phyloP scores from a whole-genome alignment of 768 basidiomycete species.

The Tricholoma terreum region DNA sequence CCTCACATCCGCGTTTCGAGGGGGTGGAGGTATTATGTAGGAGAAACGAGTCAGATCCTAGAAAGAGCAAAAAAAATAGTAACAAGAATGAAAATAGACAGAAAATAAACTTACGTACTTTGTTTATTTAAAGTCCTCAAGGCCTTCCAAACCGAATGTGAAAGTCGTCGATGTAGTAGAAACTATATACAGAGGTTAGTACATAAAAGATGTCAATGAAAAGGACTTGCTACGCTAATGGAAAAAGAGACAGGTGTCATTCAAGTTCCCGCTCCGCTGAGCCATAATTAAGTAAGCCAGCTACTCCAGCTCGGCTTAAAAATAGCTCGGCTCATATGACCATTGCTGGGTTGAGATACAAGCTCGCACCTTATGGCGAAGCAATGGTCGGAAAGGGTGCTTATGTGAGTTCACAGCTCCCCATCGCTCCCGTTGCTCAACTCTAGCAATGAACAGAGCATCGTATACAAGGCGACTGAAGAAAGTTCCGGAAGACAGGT shows the following conservation, averaged over 20 bases:
- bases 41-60: background rate
- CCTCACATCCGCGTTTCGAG: background rate
- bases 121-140: no score
- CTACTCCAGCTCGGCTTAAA: no score
- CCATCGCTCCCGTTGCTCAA: background rate
- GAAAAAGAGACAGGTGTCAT: no score
- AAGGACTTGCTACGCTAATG: no score
- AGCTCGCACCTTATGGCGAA: constrained; percentile 14
- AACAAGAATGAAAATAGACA: background rate
- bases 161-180: no score
- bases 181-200: no score
- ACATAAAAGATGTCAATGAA: no score
- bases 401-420: background rate
- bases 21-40: background rate
- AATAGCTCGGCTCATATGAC: no score
- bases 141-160: no score
- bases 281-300: no score
- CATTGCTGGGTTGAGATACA: constrained; percentile 24
- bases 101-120: background rate
- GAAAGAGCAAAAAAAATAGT: no score
- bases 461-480: constrained; percentile 21
- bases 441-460: constrained; percentile 17
- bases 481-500: constrained; percentile 14
- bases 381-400: background rate
- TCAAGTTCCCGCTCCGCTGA: no score